A percentile compares a stretch with the other conserved stretches of the same genome.
Conservation (phyloP, 352 stramenopile species). For the Pythium phragmitis region DNA sequence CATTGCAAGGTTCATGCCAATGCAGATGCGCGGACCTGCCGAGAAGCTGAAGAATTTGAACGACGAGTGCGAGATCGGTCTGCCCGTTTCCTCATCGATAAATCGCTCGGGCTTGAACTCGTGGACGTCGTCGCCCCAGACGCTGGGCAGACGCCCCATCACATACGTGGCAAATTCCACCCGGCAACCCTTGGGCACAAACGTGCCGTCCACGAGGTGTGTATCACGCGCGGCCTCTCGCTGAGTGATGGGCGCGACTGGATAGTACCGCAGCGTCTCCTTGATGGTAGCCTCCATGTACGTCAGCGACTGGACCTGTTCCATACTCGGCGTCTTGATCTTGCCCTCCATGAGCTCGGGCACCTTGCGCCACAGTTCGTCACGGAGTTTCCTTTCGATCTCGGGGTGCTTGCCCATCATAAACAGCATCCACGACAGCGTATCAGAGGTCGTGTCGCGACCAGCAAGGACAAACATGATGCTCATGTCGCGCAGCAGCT, state of each 20-base stretch:
- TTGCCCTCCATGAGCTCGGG: conserved; percentile 15
- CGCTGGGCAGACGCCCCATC: conserved; percentile 27
- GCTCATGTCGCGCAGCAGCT: conserved; percentile 44
- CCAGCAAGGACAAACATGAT: conserved; percentile 51
- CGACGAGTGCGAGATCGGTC: background rate
- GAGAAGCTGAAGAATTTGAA: conserved; percentile 27
- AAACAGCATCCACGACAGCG: conserved; percentile 46
- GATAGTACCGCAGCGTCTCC: conserved; percentile 14
- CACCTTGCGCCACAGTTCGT: conserved; percentile 30
- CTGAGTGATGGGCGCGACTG: conserved; percentile 35
- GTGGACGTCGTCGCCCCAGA: conserved; percentile 53
- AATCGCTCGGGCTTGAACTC: conserved; percentile 63
- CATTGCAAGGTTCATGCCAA: conserved; percentile 44
- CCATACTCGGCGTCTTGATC: background rate
- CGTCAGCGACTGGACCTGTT: conserved; percentile 1
- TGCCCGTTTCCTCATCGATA: conserved; percentile 26
- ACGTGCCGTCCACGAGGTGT: conserved; percentile 33
- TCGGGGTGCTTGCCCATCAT: conserved; percentile 38
- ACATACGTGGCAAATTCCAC: conserved; percentile 32
- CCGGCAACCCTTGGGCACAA: conserved; percentile 23
- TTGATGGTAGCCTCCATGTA: conserved; percentile 21
- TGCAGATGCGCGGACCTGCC: conserved; percentile 31
- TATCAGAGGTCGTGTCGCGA: conserved; percentile 50
- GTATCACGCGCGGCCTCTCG: conserved; percentile 62
- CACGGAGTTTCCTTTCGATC: conserved; percentile 30